These are phyloP conservation scores for Wickerhamiella alocasiicola DNA, from an alignment of 805 yeast species.

Conservation along the genomic window DNA sequence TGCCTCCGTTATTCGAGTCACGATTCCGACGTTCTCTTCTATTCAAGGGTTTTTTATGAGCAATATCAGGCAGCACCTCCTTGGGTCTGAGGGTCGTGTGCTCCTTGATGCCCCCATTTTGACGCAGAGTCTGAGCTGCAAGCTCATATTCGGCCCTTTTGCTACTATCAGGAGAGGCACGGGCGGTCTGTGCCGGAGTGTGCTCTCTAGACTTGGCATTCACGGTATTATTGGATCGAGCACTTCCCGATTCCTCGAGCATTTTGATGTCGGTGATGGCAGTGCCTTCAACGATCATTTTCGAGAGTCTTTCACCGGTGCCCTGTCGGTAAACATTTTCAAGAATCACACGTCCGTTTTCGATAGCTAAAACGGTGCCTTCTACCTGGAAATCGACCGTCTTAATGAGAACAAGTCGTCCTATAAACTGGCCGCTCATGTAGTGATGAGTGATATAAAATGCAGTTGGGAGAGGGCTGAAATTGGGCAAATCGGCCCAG, in stretches of 20 bases:
- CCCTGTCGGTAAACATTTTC: constrained; percentile 1
- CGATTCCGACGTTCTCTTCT: constrained; percentile 77
- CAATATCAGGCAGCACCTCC: no score
- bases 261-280: constrained; percentile 19
- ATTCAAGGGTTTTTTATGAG: no score
- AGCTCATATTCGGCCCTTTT: background rate
- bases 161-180: background rate
- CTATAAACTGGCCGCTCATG: constrained; percentile 20
- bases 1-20: constrained; percentile 64
- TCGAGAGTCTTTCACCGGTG: constrained; percentile 6
- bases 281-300: constrained; percentile 13
- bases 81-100: no score
- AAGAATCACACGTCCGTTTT: constrained; percentile 8
- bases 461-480: no score
- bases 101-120: constrained; percentile 3
- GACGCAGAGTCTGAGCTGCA: background rate
- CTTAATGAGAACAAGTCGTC: constrained; percentile 19
- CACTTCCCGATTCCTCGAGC: no score
- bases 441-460: no score
- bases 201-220: background rate
- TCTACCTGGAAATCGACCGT: constrained; percentile 14
- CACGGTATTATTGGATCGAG: no score
- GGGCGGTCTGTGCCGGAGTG: background rate
- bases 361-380: constrained; percentile 14
- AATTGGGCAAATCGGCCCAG: no score